A percentile compares a stretch with the other conserved stretches of the same genome.
Evolutionary conservation across 768 basidiomycete species (phyloP).

Genomic region (Flagelloscypha sp.): DNA sequence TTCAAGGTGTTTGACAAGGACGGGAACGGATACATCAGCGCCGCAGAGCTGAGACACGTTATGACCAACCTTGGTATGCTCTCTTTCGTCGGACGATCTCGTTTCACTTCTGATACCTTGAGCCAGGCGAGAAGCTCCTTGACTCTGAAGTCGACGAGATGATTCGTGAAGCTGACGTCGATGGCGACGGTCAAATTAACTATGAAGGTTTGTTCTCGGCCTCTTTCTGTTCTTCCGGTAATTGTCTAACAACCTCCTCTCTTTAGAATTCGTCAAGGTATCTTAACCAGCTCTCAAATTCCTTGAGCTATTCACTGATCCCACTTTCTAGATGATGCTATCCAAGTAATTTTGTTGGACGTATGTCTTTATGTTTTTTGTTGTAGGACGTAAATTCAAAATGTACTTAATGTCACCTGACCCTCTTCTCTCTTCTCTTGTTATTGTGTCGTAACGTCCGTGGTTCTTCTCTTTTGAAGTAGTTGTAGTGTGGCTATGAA

Average conservation of each 20-base stretch:
- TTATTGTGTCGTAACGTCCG: too few relatives aligned
- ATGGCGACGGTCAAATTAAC: constrained; percentile 92
- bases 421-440: too few relatives aligned
- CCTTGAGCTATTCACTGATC: constrained; percentile 3
- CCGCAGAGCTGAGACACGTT: constrained; percentile 80
- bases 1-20: constrained; percentile 98
- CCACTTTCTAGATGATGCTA: constrained; percentile 55
- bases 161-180: constrained; percentile 93
- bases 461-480: too few relatives aligned
- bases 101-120: constrained; percentile 20
- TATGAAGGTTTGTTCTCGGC: constrained; percentile 50
- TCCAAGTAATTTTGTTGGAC: constrained; percentile 52
- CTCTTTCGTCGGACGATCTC: constrained; percentile 1
- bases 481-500: too few relatives aligned
- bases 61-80: constrained; percentile 81
- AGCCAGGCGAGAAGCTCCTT: constrained; percentile 72
- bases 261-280: constrained; percentile 71
- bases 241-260: constrained; percentile 4
- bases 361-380: background rate
- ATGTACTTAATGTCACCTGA: too few relatives aligned
- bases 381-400: too few relatives aligned
- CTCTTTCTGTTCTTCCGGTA: constrained; percentile 3
- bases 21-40: constrained; percentile 82
- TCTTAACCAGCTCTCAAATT: constrained; percentile 8
- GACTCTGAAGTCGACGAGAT: constrained; percentile 90